Evolutionary conservation across 306 rosid species (phyloP), one percentile per base, ranked within the genome.

Genomic region (Styphnolobium japonicum): DNA sequence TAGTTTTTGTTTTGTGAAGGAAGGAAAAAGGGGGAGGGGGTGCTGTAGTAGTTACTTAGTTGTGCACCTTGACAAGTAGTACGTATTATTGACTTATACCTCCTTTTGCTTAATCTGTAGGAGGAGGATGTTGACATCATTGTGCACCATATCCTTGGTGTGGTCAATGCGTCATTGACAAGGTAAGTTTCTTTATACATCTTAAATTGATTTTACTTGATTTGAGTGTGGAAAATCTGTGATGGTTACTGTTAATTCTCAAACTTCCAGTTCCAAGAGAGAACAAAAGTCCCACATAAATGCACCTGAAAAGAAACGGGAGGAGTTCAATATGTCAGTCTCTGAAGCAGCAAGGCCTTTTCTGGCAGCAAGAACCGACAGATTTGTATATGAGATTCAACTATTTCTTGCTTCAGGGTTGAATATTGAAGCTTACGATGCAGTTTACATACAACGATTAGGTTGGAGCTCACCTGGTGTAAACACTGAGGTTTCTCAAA

Each of bases 321-420:
- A 89, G 60, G 92, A 88, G 85, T 88, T 95, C 73, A 75, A 56
- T 81, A 73, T 73, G 39, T 75, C 79, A 40, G 84, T 87, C 65
- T 73, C 85, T 14, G 91, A 88, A 21, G 96, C 98, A 22, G 93
- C 97, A 10, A 85, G 65, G 89, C 92, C 92, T 2, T 91, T 92
- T 80, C 79, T 91, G 36, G 85, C 82, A 22, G 88, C 89, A 58
- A 90, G 94, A 87, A 83, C 97, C 0, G 91, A 84, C 46, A 85
- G 92, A 64, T 88, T 95, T 85, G 81, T 90, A 12, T 72, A 79
- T 4, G 98, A 95, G 87, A 71, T 92, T 82, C 93, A 92, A 76
- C 86, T 90, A 43, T 95, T 92, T 91, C 92, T 95, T 82, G 93
- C 96, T 77, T 95, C 98, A 18, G 92, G 94, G 49, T 87, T 95